These are phyloP conservation scores for Phyllosticta paracitricarpa DNA, from an alignment of 2,329 filamentous ascomycete species.

Conservation along the genomic window DNA sequence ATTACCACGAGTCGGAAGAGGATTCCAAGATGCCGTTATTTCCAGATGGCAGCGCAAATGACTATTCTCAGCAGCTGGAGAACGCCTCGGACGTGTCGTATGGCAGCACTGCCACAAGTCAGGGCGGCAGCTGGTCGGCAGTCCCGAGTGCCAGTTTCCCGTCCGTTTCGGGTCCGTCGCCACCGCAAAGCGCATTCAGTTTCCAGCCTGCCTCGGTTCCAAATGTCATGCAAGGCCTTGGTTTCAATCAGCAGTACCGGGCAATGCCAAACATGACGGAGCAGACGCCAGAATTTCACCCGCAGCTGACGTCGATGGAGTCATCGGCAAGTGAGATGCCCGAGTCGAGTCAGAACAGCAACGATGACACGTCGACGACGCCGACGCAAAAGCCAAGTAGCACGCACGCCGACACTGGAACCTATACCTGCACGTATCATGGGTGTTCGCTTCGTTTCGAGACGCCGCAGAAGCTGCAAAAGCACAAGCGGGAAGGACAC, in stretches of 20 bases:
- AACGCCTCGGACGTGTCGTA: slow-evolving; percentile 31
- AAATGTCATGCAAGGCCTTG: slow-evolving; percentile 20
- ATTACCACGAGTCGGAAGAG: slow-evolving; percentile 68
- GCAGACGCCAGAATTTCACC: slow-evolving; percentile 44
- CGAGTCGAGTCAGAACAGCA: slow-evolving; percentile 23
- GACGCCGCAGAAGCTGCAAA: slow-evolving; percentile 75
- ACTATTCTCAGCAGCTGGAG: slow-evolving; percentile 34
- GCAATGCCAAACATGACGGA: slow-evolving; percentile 26
- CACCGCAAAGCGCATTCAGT: slow-evolving; percentile 30
- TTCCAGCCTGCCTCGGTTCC: slow-evolving; percentile 36
- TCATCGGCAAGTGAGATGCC: slow-evolving; percentile 48
- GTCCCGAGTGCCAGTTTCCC: slow-evolving; percentile 16
- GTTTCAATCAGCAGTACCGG: slow-evolving; percentile 28
- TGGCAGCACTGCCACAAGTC: slow-evolving; percentile 32
- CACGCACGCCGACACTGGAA: slow-evolving; percentile 67
- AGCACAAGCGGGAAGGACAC: slow-evolving; percentile 92
- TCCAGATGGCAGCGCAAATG: slow-evolving; percentile 46
- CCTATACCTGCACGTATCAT: slow-evolving; percentile 94
- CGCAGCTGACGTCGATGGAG: slow-evolving; percentile 51
- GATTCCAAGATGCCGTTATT: slow-evolving; percentile 66
- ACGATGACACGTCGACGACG: slow-evolving; percentile 16
- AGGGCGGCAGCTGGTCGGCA: slow-evolving; percentile 26
- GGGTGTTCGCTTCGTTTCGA: slow-evolving; percentile 84
- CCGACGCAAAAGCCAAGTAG: slow-evolving; percentile 46
- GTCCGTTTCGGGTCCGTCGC: slow-evolving; percentile 17